These are phyloP conservation scores for Hemileccinum rubropunctum DNA, from an alignment of 768 basidiomycete species.

Conservation along the genomic window DNA sequence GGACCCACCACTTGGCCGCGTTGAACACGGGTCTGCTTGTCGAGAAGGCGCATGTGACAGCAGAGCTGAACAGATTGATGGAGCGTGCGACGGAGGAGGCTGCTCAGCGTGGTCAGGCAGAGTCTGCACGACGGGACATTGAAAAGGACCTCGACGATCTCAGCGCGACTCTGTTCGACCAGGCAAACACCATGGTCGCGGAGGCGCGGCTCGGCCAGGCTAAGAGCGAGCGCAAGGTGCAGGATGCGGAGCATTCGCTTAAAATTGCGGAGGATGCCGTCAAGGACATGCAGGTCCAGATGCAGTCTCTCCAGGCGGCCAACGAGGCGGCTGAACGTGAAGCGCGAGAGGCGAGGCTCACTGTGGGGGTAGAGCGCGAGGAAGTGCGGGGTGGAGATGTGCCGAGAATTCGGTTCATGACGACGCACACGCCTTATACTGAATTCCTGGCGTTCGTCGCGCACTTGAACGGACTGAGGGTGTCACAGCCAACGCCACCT, in stretches of 20 bases:
- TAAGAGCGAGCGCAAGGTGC: slow-evolving; percentile 69
- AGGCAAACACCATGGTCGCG: slow-evolving; percentile 98
- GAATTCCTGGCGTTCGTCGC: slow-evolving; percentile 78
- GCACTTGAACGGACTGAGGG: slow-evolving; percentile 71
- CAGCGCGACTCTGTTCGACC: slow-evolving; percentile 82
- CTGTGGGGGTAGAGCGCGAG: slow-evolving; percentile 54
- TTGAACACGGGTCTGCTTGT: slow-evolving; percentile 91
- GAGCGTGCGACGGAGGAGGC: slow-evolving; percentile 95
- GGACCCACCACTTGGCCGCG: slow-evolving; percentile 82
- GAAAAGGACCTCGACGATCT: slow-evolving; percentile 96
- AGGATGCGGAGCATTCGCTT: slow-evolving; percentile 73
- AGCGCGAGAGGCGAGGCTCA: slow-evolving; percentile 45
- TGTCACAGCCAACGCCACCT: slow-evolving; percentile 56
- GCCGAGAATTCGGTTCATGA: slow-evolving; percentile 48
- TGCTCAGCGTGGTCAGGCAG: slow-evolving; percentile 85
- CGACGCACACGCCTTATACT: slow-evolving; percentile 69
- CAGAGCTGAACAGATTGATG: slow-evolving; percentile 91
- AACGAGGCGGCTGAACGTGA: slow-evolving; percentile 60
- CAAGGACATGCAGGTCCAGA: slow-evolving; percentile 76
- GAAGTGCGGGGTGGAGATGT: slow-evolving; percentile 26
- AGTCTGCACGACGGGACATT: slow-evolving; percentile 75
- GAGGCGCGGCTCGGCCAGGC: slow-evolving; percentile 73
- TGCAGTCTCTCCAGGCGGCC: slow-evolving; percentile 71
- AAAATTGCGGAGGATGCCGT: slow-evolving; percentile 87
- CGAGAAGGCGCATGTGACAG: slow-evolving; percentile 85